Percentiles rank a stretch among this genome's conserved stretches.
Evolutionary conservation across 176 grass and related monocot species (phyloP).

Genomic region (Eragrostis nindensis): DNA sequence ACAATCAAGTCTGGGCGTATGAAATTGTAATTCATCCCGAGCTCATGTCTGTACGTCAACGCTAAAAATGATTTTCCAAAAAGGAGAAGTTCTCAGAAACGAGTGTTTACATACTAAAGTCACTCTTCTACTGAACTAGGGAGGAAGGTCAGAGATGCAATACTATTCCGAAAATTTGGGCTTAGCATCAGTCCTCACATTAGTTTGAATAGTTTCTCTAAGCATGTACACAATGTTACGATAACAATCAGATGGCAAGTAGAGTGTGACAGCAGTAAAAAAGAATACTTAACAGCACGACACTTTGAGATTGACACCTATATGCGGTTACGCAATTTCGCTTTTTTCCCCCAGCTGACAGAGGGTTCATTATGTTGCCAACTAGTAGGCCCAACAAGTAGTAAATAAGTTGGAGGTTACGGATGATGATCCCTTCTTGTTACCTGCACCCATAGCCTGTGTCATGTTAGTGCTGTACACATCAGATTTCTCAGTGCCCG

Average conservation of each 20-base stretch:
- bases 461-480: conserved; percentile 84
- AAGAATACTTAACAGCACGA: background rate
- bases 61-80: conserved; percentile 39
- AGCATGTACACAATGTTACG: background rate
- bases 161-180: background rate
- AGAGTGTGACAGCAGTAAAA: background rate
- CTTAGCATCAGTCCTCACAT: background rate
- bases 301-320: conserved; percentile 23
- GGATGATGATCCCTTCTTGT: background rate
- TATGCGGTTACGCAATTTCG: background rate
- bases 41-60: conserved; percentile 94
- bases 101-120: background rate
- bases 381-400: background rate
- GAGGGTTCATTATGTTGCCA: background rate
- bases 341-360: background rate
- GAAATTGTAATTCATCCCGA: conserved; percentile 98
- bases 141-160: background rate
- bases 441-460: conserved; percentile 94
- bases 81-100: conserved; percentile 32
- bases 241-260: background rate
- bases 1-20: conserved; percentile 92
- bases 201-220: background rate
- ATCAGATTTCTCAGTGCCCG: conserved; percentile 60
- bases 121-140: background rate
- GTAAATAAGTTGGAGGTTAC: background rate